Conservation (phyloP, 129 eudicot genomes). For the Sambucus nigra region DNA sequence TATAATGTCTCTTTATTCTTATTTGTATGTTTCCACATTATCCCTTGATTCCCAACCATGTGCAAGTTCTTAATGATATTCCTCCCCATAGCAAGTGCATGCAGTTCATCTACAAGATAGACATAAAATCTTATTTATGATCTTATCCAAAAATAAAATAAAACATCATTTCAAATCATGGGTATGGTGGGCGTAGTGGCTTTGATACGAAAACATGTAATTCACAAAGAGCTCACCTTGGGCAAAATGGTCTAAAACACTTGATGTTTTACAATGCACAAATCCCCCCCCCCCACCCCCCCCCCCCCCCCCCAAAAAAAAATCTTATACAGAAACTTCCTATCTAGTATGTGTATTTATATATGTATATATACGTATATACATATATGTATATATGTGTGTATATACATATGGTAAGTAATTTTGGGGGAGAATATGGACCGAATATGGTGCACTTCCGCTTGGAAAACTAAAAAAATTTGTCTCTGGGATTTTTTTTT, state of each 20-base stretch:
- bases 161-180: background rate
- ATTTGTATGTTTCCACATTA: conserved; percentile 15
- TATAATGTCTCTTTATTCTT: conserved; percentile 66
- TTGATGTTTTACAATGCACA: conserved; percentile 88
- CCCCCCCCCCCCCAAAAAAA: too few relatives aligned
- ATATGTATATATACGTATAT: too few relatives aligned
- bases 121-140: conserved; percentile 5
- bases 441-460: too few relatives aligned
- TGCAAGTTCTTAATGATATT: conserved; percentile 83
- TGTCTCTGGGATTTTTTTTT: too few relatives aligned
- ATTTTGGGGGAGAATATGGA: too few relatives aligned
- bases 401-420: too few relatives aligned
- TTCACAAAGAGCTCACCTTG: conserved; percentile 49
- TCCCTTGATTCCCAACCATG: conserved; percentile 57
- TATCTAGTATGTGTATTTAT: too few relatives aligned
- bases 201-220: background rate
- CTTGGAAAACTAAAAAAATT: too few relatives aligned
- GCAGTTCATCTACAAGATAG: conserved; percentile 70
- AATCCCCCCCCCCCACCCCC: conserved; percentile 98
- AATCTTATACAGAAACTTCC: conserved; percentile 90
- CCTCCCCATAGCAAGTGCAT: conserved; percentile 88
- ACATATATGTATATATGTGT: too few relatives aligned
- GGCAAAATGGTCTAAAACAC: conserved; percentile 89
- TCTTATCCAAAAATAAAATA: background rate
- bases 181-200: too few relatives aligned